Conservation (phyloP, 768 basidiomycete species). For the Kwoniella botswanensis region DNA sequence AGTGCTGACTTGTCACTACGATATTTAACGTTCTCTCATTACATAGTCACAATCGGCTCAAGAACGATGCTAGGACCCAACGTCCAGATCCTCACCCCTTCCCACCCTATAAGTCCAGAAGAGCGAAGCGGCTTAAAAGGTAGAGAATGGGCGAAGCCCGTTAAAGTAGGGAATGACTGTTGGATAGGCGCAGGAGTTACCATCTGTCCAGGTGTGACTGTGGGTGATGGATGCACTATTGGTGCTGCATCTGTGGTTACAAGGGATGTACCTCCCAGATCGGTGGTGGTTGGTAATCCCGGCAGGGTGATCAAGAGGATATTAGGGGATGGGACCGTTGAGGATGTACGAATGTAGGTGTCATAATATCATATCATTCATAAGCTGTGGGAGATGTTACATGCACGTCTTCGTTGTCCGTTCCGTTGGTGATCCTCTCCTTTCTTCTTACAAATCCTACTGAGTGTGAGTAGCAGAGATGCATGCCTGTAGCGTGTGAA, state of each 20-base stretch:
- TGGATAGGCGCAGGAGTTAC: constrained; percentile 58
- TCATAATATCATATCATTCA: neutral
- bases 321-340: constrained; percentile 38
- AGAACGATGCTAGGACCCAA: constrained; percentile 56
- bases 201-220: constrained; percentile 53
- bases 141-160: constrained; percentile 53
- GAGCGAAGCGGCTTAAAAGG: constrained; percentile 51
- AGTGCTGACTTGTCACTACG: neutral
- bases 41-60: constrained; percentile 50
- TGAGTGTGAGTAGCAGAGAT: too few species aligned
- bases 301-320: constrained; percentile 57
- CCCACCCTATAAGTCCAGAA: constrained; percentile 51
- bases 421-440: too few species aligned
- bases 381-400: neutral
- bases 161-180: constrained; percentile 57
- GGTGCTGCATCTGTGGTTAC: constrained; percentile 57
- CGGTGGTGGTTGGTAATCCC: constrained; percentile 58
- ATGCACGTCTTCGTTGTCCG: too few species aligned
- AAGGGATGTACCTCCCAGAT: constrained; percentile 45
- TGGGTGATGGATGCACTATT: constrained; percentile 55
- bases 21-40: neutral
- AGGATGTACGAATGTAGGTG: constrained; percentile 5
- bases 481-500: neutral
- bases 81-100: constrained; percentile 48
- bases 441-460: too few species aligned